Conservation (phyloP, 2,329 filamentous ascomycete species). For the Harringtonia lauricola region DNA sequence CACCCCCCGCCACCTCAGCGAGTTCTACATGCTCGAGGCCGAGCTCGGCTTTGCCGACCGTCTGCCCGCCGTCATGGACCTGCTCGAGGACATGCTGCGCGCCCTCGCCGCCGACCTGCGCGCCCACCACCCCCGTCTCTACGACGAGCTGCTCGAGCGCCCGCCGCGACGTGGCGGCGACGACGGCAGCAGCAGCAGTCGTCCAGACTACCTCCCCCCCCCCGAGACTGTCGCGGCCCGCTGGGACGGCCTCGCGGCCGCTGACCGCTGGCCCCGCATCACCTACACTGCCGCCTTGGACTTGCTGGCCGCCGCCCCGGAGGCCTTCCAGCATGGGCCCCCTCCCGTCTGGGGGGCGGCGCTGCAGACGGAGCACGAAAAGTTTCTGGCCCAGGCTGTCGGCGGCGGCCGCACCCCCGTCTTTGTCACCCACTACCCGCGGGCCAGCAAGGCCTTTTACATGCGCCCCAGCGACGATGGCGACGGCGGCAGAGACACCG, state of each 20-base stretch:
- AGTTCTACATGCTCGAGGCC: constrained; percentile 98
- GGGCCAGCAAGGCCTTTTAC: constrained; percentile 80
- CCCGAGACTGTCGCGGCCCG: too few species aligned
- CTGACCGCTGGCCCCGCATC: constrained; percentile 60
- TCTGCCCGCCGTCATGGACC: constrained; percentile 60
- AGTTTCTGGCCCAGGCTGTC: constrained; percentile 59
- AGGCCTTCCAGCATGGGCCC: constrained; percentile 55
- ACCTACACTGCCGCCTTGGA: constrained; percentile 73
- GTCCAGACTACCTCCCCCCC: neutral
- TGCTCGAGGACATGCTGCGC: constrained; percentile 71
- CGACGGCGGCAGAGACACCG: constrained; percentile 40
- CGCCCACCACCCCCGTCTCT: constrained; percentile 30
- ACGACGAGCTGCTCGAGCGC: constrained; percentile 29
- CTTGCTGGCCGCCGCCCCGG: constrained; percentile 47
- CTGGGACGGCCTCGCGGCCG: neutral
- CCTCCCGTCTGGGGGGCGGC: constrained; percentile 58
- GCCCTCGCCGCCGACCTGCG: constrained; percentile 28
- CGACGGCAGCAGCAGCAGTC: neutral
- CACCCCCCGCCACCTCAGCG: constrained; percentile 84
- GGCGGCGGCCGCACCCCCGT: constrained; percentile 50
- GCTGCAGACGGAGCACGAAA: constrained; percentile 87
- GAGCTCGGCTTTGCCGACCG: constrained; percentile 71
- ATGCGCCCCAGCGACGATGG: constrained; percentile 28
- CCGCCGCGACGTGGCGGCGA: constrained; percentile 28
- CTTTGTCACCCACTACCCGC: constrained; percentile 92